Percentiles rank a stretch among this genome's conserved stretches.
phyloP scores from a whole-genome alignment of 1,284 basidiomycete genomes.

The Cryptococcus hybrid region DNA sequence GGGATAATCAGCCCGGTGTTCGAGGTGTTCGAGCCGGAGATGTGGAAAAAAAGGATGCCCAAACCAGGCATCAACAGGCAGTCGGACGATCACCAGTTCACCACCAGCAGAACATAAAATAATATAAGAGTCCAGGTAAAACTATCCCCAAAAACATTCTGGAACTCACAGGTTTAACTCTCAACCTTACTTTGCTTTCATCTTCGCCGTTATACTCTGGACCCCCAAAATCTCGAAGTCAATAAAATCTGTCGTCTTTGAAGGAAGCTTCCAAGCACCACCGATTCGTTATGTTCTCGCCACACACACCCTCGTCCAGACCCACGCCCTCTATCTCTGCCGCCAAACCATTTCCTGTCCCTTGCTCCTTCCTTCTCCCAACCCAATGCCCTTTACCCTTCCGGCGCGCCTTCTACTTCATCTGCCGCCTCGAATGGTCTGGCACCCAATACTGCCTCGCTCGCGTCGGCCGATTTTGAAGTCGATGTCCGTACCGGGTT shows the following conservation, averaged over 20 bases:
- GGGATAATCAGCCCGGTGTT: no score
- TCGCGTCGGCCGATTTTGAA: slow-evolving; percentile 92
- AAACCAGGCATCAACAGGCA: no score
- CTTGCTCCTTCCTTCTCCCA: slow-evolving; percentile 55
- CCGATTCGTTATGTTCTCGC: not conserved
- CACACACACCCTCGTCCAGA: slow-evolving; percentile 1
- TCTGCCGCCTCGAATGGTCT: slow-evolving; percentile 41
- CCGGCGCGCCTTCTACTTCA: slow-evolving; percentile 34
- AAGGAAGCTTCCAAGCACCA: not conserved
- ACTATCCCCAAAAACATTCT: no score
- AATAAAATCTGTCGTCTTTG: not conserved
- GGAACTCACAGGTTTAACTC: not conserved
- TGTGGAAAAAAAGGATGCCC: no score
- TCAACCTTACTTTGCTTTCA: not conserved
- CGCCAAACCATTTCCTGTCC: slow-evolving; percentile 63
- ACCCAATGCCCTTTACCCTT: slow-evolving; percentile 21
- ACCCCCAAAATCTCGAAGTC: no score
- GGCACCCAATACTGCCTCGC: slow-evolving; percentile 70
- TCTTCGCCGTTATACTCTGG: not conserved
- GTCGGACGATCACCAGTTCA: no score
- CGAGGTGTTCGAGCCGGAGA: no score
- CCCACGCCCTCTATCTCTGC: slow-evolving; percentile 36
- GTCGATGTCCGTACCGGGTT: slow-evolving; percentile 90
- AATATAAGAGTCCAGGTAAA: no score
- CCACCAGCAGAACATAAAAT: no score